These are phyloP conservation scores for Backusella luteola DNA, from an alignment of 192 early-diverging fungal genomes.

Conservation along the genomic window DNA sequence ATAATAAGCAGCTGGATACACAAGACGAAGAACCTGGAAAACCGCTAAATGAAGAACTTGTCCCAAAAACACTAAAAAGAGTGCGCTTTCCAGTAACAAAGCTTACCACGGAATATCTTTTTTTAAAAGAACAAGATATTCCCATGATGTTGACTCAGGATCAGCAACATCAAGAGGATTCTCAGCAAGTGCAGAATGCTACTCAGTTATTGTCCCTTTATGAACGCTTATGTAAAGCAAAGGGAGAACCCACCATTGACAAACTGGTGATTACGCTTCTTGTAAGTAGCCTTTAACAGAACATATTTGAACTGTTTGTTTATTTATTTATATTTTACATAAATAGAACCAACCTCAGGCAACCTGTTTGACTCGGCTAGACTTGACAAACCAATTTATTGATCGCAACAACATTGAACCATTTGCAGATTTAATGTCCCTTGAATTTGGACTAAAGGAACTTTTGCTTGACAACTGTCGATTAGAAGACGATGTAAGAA, in stretches of 20 bases:
- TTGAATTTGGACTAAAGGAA: conserved; percentile 70
- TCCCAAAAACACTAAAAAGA: conserved; percentile 39
- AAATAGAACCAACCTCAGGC: conserved; percentile 21
- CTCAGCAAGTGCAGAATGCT: background rate
- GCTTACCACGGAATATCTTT: conserved; percentile 47
- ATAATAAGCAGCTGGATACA: background rate
- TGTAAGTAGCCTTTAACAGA: background rate
- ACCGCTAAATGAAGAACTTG: conserved; percentile 13
- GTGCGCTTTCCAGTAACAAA: conserved; percentile 54
- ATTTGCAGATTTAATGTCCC: conserved; percentile 72
- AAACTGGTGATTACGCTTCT: conserved; percentile 12
- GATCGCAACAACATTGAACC: conserved; percentile 58
- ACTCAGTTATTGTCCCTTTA: conserved; percentile 20
- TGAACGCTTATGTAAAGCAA: conserved; percentile 30
- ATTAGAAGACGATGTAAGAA: conserved; percentile 67
- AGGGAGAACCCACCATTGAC: conserved; percentile 24
- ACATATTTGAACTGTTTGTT: background rate
- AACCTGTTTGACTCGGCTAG: conserved; percentile 14
- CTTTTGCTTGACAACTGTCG: conserved; percentile 68
- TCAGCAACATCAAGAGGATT: background rate
- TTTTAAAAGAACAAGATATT: background rate
- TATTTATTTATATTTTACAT: background rate
- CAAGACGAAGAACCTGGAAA: background rate
- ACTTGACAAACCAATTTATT: conserved; percentile 42
- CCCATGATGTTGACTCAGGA: background rate